Evolutionary conservation across 306 rosid species (phyloP), one percentile per base, ranked within the genome.

Genomic region (Glycine soja): DNA sequence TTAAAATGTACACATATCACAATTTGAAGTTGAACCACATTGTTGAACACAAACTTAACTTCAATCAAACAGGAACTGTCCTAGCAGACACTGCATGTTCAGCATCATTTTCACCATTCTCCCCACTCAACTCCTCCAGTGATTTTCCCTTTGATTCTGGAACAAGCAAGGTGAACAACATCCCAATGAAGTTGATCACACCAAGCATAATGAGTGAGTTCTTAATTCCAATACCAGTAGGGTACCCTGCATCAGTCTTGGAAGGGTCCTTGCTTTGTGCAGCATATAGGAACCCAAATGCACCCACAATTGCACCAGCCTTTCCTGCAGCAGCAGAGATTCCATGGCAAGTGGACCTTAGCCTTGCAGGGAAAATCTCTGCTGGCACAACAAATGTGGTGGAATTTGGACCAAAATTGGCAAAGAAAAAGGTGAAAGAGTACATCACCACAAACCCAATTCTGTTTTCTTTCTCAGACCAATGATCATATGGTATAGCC

Each of bases 221-320:
- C 86, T 87, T 91, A 3, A 93, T 53, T 11, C 97, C 97, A 48
- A 93, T 90, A 3, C 97, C 97, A 3, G 87, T 0, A 0, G 87
- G 90, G 81, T 93, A 93, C 19, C 97, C 97, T 14, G 84, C 61
- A 3, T 91, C 97, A 3, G 87, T 73, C 66, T 86, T 43, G 0
- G 13, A 0, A 12, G 77, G 76, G 72, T 91, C 48, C 56, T 42
- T 85, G 73, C 15, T 83, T 15, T 93, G 97, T 10, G 97, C 89
- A 3, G 97, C 94, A 53, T 91, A 91, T 67, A 93, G 83, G 78
- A 93, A 93, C 5, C 98, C 98, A 36, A 93, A 89, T 9, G 97
- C 98, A 1, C 98, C 98, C 0, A 93, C 76, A 2, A 93, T 91
- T 0, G 98, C 98, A n/a, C 98, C 98, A 8, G 94, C 97, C 64